Conservation (phyloP, 2,329 filamentous ascomycete genomes). For the Colletotrichum sp. region DNA sequence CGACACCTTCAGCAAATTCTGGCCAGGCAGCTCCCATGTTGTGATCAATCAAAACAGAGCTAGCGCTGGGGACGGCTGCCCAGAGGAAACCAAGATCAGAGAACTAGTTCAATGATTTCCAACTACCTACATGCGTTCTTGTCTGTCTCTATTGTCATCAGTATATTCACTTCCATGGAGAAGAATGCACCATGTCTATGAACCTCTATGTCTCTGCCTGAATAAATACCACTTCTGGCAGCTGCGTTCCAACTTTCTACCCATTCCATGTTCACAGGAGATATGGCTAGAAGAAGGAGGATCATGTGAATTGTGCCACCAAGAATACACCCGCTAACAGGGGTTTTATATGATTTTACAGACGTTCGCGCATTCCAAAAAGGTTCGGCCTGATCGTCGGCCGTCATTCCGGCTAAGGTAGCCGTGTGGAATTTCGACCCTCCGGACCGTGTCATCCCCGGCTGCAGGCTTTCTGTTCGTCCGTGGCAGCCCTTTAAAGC, state of each 20-base stretch:
- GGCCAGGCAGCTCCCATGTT: not conserved
- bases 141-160: not conserved
- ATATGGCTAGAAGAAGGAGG: not conserved
- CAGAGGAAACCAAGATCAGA: not conserved
- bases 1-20: not conserved
- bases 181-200: not conserved
- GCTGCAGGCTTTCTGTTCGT: not conserved
- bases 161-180: not conserved
- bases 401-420: not conserved
- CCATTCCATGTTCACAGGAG: not conserved
- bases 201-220: accelerated
- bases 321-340: not conserved
- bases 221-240: accelerated
- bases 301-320: not conserved
- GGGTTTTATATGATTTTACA: not conserved
- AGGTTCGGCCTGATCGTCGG: accelerated
- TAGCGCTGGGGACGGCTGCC: not conserved
- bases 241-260: not conserved
- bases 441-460: not conserved
- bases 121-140: not conserved
- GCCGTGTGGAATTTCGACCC: not conserved
- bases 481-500: not conserved
- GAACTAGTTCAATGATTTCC: not conserved
- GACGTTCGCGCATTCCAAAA: not conserved
- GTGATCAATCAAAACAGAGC: not conserved